These are phyloP conservation scores for Cardamine occulta DNA, from an alignment of 345 rosid genomes.

Conservation along the genomic window DNA sequence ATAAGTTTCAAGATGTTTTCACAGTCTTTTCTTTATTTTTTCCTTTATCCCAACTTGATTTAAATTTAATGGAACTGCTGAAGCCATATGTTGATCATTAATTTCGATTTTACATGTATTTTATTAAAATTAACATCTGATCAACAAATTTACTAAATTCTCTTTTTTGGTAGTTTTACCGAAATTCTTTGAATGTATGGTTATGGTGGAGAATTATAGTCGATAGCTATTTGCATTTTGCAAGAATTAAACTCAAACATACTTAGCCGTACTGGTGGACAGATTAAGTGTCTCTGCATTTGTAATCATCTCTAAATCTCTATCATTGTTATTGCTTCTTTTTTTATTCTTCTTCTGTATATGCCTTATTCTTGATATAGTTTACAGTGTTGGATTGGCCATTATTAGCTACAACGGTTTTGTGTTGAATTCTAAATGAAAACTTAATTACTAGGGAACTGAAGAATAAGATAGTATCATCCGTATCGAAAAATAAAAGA, in stretches of 20 bases:
- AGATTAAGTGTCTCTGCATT: neutral
- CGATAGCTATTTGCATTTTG: no score
- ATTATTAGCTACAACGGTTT: no score
- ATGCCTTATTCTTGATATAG: neutral
- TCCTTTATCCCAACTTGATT: neutral
- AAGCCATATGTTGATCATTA: neutral
- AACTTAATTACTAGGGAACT: neutral
- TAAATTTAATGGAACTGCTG: neutral
- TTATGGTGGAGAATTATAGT: no score
- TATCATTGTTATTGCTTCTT: neutral
- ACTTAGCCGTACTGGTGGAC: no score
- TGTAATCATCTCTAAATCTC: neutral
- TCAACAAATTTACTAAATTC: neutral
- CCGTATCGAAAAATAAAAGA: neutral
- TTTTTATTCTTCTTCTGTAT: neutral
- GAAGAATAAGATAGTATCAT: neutral
- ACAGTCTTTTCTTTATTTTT: neutral
- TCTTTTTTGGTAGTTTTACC: no score
- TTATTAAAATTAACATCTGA: neutral
- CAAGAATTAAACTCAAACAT: no score
- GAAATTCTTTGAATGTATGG: neutral
- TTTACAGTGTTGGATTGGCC: neutral
- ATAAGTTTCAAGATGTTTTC: no score
- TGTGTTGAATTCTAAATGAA: no score
- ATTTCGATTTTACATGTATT: neutral